Evolutionary conservation across 176 grass and related monocot species (phyloP), one percentile per base, ranked within the genome.

Genomic region (Ananas comosus): DNA sequence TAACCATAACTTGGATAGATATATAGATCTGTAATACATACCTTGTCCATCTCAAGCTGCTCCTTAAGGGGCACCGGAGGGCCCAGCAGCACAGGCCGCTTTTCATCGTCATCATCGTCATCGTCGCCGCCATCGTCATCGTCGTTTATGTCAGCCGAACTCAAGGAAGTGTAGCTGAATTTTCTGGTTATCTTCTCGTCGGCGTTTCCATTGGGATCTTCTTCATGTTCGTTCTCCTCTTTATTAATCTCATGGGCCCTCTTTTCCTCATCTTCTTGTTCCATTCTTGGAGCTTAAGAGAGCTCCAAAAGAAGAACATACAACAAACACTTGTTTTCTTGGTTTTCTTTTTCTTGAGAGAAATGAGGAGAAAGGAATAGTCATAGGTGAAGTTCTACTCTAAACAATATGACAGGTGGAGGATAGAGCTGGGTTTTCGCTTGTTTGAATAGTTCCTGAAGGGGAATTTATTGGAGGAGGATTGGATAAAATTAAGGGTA

Each of bases 11-110:
- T 66, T 64, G 13, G 13, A 50, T 54, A 42, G 28, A 16, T 10
- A 9, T 42, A 50, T 54, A 42, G 28, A 16, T 10, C 8, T 42
- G 33, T 42, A 42, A 2, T 74, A 92, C 91, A 2, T 74, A 92
- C 91, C 91, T 96, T 96, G 67, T 96, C 91, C 73, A 82, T 88
- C 81, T 96, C 91, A 10, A 96, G 84, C 28, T 96, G 87, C 16
- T 96, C 91, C 82, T 96, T 96, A 54, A 96, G 91, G 7, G 84
- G 87, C 50, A 96, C 81, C 66, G 85, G 87, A 10, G 87, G 91
- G 2, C 91, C 91, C 11, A 91, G 82, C 17, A 85, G 52, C 19
- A 80, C 76, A 19, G 50, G 14, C 50, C 81, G 78, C 67, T 91
- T 96, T 28, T 89, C 73, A 11, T 83, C 76, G 0, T 90, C 83